These are phyloP conservation scores for Conringia planisiliqua DNA, from an alignment of 345 rosid species.

Conservation along the genomic window DNA sequence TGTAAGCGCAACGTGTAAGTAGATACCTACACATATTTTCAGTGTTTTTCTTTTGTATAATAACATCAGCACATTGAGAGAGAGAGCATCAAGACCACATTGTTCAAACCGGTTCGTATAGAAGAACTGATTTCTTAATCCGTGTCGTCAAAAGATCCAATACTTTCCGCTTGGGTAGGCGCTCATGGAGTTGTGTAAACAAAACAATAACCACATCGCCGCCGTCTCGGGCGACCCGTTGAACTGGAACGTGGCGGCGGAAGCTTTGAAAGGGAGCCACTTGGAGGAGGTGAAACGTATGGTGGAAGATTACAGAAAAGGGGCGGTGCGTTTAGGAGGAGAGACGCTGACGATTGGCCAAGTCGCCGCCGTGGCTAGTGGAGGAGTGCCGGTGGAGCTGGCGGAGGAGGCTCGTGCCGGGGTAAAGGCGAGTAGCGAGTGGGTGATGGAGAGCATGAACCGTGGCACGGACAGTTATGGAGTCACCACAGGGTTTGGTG, in stretches of 20 bases:
- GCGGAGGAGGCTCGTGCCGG: slow-evolving; percentile 58
- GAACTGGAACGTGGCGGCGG: slow-evolving; percentile 74
- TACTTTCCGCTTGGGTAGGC: background rate
- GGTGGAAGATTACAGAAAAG: slow-evolving; percentile 68
- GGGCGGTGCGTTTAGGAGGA: slow-evolving; percentile 64
- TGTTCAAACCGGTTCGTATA: background rate
- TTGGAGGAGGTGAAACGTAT: slow-evolving; percentile 77
- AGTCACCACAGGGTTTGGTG: slow-evolving; percentile 77
- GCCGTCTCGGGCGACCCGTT: slow-evolving; percentile 46
- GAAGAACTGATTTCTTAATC: background rate
- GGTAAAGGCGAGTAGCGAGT: slow-evolving; percentile 69
- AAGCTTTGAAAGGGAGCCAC: slow-evolving; percentile 66
- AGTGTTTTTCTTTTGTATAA: background rate
- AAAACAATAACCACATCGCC: background rate
- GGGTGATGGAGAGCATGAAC: slow-evolving; percentile 75
- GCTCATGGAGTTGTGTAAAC: slow-evolving; percentile 29
- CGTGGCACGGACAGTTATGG: slow-evolving; percentile 79
- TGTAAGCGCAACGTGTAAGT: slow-evolving; percentile 19
- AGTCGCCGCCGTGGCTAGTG: slow-evolving; percentile 59
- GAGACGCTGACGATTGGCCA: slow-evolving; percentile 75
- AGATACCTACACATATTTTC: background rate
- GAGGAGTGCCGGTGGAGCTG: slow-evolving; percentile 46
- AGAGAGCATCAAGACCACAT: background rate
- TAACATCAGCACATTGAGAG: background rate
- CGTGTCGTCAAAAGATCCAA: background rate